Percentiles rank a stretch among this genome's conserved stretches.
phyloP scores from a whole-genome alignment of 495 filamentous ascomycete genomes.

The Trichoderma virens region DNA sequence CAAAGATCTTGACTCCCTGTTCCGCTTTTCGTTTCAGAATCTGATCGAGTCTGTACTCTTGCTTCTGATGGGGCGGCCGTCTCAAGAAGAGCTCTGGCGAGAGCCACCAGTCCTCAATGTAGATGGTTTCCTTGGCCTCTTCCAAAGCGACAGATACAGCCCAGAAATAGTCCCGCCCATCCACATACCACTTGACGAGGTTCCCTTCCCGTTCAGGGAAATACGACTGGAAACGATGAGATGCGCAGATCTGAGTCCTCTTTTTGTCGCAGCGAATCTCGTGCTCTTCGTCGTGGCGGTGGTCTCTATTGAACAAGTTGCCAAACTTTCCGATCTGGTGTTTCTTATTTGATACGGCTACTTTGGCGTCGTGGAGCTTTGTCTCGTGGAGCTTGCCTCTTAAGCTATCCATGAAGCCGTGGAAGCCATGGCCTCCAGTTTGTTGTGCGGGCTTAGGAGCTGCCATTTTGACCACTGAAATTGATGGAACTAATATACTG shows the following conservation, averaged over 20 bases:
- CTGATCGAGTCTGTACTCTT: conserved; percentile 84
- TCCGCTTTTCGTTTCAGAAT: conserved; percentile 82
- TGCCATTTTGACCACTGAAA: too few species aligned
- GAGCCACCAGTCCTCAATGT: conserved; percentile 96
- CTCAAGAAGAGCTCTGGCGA: conserved; percentile 89
- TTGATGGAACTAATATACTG: not conserved
- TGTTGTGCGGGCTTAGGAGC: conserved; percentile 10
- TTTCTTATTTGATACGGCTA: conserved; percentile 41
- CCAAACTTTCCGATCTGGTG: conserved; percentile 49
- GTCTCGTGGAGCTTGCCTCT: conserved; percentile 42
- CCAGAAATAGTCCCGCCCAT: conserved; percentile 89
- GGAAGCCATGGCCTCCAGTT: conserved; percentile 16
- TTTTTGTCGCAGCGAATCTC: conserved; percentile 79
- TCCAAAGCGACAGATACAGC: conserved; percentile 84
- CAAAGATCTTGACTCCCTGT: conserved; percentile 86
- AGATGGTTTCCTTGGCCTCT: conserved; percentile 82
- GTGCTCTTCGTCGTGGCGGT: conserved; percentile 91
- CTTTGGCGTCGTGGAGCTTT: conserved; percentile 40
- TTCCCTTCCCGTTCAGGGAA: conserved; percentile 81
- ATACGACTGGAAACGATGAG: conserved; percentile 79
- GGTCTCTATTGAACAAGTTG: conserved; percentile 71
- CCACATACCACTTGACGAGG: conserved; percentile 93
- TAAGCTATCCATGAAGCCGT: conserved; percentile 21
- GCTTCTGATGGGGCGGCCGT: conserved; percentile 68
- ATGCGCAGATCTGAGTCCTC: conserved; percentile 59